phyloP scores from a whole-genome alignment of 208 protist genomes.

The Trypanosoma grayi region DNA sequence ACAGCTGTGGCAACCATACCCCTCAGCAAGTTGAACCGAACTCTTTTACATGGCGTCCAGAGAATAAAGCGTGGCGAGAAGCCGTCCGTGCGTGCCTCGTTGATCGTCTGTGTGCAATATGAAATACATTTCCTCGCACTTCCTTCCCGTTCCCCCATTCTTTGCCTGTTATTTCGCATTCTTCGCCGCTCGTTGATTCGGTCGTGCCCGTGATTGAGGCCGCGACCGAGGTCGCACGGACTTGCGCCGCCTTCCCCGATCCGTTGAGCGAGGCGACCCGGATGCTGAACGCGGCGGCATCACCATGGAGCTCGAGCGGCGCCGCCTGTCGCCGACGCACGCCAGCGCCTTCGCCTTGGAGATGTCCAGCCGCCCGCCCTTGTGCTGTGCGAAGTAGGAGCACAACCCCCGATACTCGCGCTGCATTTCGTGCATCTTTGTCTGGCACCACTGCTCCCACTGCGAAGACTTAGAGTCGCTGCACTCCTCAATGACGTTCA shows the following conservation, averaged over 20 bases:
- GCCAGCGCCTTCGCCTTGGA: constrained; percentile 1
- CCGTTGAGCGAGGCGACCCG: background rate
- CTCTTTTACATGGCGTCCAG: too few species aligned
- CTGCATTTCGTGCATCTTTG: constrained; percentile 30
- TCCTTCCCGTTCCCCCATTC: too few species aligned
- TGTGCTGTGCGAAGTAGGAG: constrained; percentile 28
- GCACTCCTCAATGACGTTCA: constrained; percentile 77
- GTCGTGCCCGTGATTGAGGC: background rate
- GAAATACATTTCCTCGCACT: too few species aligned
- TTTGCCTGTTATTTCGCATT: too few species aligned
- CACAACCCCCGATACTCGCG: constrained; percentile 30
- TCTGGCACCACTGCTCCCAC: constrained; percentile 43
- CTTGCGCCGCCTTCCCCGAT: background rate
- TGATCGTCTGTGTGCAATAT: too few species aligned
- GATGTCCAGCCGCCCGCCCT: constrained; percentile 27
- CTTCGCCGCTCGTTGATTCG: background rate
- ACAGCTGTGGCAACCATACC: too few species aligned
- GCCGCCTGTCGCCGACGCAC: background rate
- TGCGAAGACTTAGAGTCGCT: constrained; percentile 30
- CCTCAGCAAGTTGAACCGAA: too few species aligned
- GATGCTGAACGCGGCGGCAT: background rate
- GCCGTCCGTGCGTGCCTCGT: too few species aligned
- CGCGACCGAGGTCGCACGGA: background rate
- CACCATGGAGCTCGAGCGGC: background rate
- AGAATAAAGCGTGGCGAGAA: too few species aligned